Evolutionary conservation across 257 asterid genomes (phyloP), one percentile per base, ranked within the genome.

Genomic region (Capsicum rhomboideum): DNA sequence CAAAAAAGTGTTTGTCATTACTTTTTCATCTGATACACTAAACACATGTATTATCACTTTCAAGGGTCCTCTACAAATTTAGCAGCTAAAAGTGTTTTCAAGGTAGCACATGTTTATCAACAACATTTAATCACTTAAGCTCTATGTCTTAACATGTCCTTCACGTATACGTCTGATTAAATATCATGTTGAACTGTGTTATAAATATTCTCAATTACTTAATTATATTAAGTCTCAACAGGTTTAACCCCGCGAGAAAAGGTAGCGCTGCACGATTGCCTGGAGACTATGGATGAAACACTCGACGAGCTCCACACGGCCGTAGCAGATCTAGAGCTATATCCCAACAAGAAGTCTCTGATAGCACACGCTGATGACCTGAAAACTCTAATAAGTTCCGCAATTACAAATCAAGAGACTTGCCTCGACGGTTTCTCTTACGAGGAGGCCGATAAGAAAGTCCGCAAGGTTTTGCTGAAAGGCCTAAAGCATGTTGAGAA

Each of bases 351-450:
- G 75, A 96, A 94, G 17, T 84, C 97, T 21, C 81, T 96, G 1
- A 31, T 5, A 74, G 79, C 75, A 0, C 97, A 96, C 85, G 98
- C 97, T 1, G 92, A 94, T 20, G 97, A 94, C 64, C 93, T 96
- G 37, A 91, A 89, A 84, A 94, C 98, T 28, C 87, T 96, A 2
- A 79, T 96, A 20, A 93, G 97, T 50, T 85, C 97, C 11, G 92
- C 98, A 86, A 93, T 94, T 12, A 96, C 99, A 21, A 93, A 96
- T 68, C 90, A 92, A 87, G 97, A 92, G 26, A 90, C 98, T 2
- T 96, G 99, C 77, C 86, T 94, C 11, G 99, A 96, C 85, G 99
- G 99, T 1, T 94, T 94, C 83, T 92, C 99, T n/a, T 88, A 93
- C 85, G 86, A 85, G 0, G 75, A 86, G 1, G 86, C 88, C 8